Percentiles rank a stretch among this genome's conserved stretches.
Evolutionary conservation across 441 rosid species (phyloP).

Genomic region (Euphorbia corollata): DNA sequence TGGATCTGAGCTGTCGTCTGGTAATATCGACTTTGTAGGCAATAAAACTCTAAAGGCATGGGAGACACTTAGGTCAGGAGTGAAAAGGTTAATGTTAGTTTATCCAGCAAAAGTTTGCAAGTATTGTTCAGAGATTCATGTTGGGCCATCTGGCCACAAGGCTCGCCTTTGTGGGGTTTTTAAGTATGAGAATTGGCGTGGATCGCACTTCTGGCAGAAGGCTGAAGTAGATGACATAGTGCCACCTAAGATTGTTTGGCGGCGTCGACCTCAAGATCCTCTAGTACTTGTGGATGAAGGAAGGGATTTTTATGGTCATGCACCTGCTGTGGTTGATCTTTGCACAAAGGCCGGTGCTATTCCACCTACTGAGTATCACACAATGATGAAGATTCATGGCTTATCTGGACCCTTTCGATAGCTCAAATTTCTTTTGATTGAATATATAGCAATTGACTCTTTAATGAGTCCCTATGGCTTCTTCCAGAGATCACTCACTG

Average conservation of each 20-base stretch:
- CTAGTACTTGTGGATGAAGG: slow-evolving; percentile 53
- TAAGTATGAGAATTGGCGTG: slow-evolving; percentile 66
- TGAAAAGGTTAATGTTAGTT: slow-evolving; percentile 49
- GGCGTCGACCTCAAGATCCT: slow-evolving; percentile 69
- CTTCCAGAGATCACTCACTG: background rate
- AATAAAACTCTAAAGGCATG: background rate
- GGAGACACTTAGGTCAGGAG: slow-evolving; percentile 29
- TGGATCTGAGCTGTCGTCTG: too few species aligned
- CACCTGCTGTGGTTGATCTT: slow-evolving; percentile 69
- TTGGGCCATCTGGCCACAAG: slow-evolving; percentile 75
- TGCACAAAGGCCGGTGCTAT: slow-evolving; percentile 64
- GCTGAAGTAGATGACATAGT: slow-evolving; percentile 67
- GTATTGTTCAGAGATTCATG: slow-evolving; percentile 67
- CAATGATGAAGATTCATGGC: slow-evolving; percentile 70
- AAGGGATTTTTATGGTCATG: slow-evolving; percentile 65
- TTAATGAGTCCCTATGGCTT: too few species aligned
- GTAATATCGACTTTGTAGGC: background rate
- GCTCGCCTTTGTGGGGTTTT: slow-evolving; percentile 74
- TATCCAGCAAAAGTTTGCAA: slow-evolving; percentile 73
- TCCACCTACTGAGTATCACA: slow-evolving; percentile 41
- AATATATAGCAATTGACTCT: background rate
- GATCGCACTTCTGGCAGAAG: slow-evolving; percentile 69
- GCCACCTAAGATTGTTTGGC: slow-evolving; percentile 71
- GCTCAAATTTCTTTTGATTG: background rate
- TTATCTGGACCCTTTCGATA: slow-evolving; percentile 29